Evolutionary conservation across 345 rosid genomes (phyloP), one percentile per base, ranked within the genome.

Genomic region (Eucalyptus decipiens): DNA sequence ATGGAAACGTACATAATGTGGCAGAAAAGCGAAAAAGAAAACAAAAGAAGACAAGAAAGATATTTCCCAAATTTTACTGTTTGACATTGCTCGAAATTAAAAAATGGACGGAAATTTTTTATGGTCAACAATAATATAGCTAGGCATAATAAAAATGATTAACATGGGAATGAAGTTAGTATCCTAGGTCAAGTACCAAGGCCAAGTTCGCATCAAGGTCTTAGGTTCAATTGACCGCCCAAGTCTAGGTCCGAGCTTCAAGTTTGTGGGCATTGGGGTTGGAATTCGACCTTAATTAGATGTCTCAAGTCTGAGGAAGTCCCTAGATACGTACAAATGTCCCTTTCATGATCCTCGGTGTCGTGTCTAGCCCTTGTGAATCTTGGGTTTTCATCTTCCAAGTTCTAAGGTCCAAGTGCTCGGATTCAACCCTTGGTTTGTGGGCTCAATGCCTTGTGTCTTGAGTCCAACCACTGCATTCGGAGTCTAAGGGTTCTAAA

Each of bases 391-490:
- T 56, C 12, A 56, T 56, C 62, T 56, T 56, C 30, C 3, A 56
- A 56, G 13, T 21, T 56, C 30, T 23, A 0, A 24, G 62, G 62
- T 56, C 62, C 62, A 23, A 56, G 62, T 56, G 62, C 62, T 56
- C 23, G 62, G 12, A 56, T 8, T 56, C 3, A 3, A 56, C 49
- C 49, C 49, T 48, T 48, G 5, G 14, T 48, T 56, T 23, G 60
- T 56, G 60, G 1, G 60, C 28, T 56, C 11, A 1, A 56, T 56
- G 54, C 54, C 54, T 17, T 18, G 23, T 51, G 56, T 4, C 56
- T 18, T 51, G 56, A 51, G 56, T 51, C 56, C 4, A 16, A 0
- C 9, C 9, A 51, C 0, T 51, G 8, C 1, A 1, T 51, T 51
- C 2, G 8, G 56, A 51, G 56, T 7, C 54, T 17, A 51, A 18